phyloP scores from a whole-genome alignment of 352 stramenopile genomes.

The Globisporangium rhizosaccharum region DNA sequence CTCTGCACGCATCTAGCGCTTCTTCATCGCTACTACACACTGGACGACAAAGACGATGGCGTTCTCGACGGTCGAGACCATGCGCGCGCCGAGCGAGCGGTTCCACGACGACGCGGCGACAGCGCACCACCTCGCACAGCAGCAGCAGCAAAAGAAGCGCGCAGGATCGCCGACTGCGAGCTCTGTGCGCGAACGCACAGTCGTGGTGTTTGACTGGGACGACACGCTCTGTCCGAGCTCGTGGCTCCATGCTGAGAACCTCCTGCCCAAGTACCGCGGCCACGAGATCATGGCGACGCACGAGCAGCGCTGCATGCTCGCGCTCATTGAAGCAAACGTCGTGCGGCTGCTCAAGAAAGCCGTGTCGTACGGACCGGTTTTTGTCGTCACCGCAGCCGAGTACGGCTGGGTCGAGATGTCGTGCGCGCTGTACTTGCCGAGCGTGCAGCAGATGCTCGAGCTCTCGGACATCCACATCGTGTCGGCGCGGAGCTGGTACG shows the following conservation, averaged over 20 bases:
- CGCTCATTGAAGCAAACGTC: slow-evolving; percentile 57
- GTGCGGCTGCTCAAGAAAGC: slow-evolving; percentile 63
- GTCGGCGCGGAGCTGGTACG: slow-evolving; percentile 81
- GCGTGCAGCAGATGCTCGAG: slow-evolving; percentile 56
- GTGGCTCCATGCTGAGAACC: slow-evolving; percentile 75
- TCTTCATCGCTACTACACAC: not conserved
- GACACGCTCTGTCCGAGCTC: slow-evolving; percentile 85
- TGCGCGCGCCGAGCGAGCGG: slow-evolving; percentile 17
- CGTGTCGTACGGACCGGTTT: slow-evolving; percentile 73
- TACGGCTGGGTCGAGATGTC: slow-evolving; percentile 83
- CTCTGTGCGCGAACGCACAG: slow-evolving; percentile 65
- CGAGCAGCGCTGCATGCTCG: slow-evolving; percentile 53
- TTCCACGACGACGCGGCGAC: slow-evolving; percentile 11
- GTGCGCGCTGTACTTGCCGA: slow-evolving; percentile 67
- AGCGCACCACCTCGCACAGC: slow-evolving; percentile 2
- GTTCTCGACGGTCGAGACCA: slow-evolving; percentile 44
- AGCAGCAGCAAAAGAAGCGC: slow-evolving; percentile 16
- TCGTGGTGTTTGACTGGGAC: slow-evolving; percentile 87
- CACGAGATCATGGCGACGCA: slow-evolving; percentile 56
- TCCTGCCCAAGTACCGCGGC: slow-evolving; percentile 75
- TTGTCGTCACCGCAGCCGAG: slow-evolving; percentile 82
- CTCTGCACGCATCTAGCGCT: not conserved
- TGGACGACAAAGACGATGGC: slow-evolving; percentile 19
- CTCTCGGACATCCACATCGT: slow-evolving; percentile 83
- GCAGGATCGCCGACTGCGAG: not conserved